phyloP scores from a whole-genome alignment of 305 asterid genomes.

The Solanum hybrid region DNA sequence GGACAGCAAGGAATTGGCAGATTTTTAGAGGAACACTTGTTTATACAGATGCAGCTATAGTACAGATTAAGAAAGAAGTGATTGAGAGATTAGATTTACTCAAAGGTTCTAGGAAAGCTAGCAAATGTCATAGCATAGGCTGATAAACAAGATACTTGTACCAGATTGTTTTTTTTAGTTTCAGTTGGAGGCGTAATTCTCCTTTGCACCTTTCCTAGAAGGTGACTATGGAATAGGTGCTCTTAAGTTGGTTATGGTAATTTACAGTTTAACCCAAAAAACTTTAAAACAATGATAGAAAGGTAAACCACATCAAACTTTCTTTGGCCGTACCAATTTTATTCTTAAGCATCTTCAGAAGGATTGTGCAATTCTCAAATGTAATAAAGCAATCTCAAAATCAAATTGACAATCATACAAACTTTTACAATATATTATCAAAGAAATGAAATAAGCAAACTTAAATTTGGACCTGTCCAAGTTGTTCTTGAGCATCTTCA shows the following conservation, averaged over 20 bases:
- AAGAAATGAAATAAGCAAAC: not conserved
- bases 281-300: not conserved
- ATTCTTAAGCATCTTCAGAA: not conserved
- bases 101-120: not conserved
- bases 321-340: not conserved
- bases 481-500: constrained; percentile 1
- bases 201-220: not conserved
- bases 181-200: not conserved
- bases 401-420: not conserved
- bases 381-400: not conserved
- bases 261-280: not conserved
- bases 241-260: not conserved
- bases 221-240: not conserved
- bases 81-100: not conserved
- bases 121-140: not conserved
- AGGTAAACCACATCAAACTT: not conserved
- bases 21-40: not conserved
- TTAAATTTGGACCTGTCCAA: not conserved
- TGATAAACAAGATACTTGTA: not conserved
- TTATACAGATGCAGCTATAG: not conserved
- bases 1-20: not conserved
- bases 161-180: not conserved
- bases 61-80: not conserved
- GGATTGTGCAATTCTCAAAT: not conserved
- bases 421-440: not conserved